phyloP scores from a whole-genome alignment of 352 stramenopile species.

The Pythium vanterpoolii region DNA sequence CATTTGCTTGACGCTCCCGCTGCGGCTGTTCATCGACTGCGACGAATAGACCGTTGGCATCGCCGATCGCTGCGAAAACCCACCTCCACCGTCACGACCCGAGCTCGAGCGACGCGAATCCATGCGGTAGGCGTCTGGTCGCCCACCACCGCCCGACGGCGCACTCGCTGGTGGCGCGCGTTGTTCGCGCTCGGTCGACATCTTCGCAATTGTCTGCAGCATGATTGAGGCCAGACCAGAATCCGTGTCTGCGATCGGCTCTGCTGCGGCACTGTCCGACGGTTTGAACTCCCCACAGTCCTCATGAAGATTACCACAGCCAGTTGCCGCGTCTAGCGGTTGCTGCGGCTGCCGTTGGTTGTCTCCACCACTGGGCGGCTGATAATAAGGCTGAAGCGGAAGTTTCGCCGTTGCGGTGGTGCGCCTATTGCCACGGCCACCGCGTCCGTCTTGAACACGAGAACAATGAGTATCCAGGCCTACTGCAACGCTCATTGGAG shows the following conservation, averaged over 20 bases:
- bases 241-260: constrained; percentile 95
- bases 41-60: constrained; percentile 27
- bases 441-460: constrained; percentile 22
- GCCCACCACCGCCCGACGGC: constrained; percentile 27
- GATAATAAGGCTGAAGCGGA: no score
- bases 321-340: no score
- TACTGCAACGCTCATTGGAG: constrained; percentile 31
- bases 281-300: no score
- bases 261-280: no score
- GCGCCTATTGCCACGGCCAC: constrained; percentile 3
- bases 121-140: constrained; percentile 26
- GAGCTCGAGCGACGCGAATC: constrained; percentile 23
- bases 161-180: constrained; percentile 54
- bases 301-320: no score
- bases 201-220: constrained; percentile 93
- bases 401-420: no score
- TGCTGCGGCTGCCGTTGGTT: no score
- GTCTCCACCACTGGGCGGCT: no score
- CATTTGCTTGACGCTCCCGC: constrained; percentile 22
- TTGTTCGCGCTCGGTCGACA: constrained; percentile 86
- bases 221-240: no score
- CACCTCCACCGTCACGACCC: constrained; percentile 55
- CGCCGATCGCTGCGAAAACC: constrained; percentile 16
- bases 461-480: constrained; percentile 24
- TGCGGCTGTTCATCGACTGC: constrained; percentile 28